Conservation (phyloP, 768 basidiomycete genomes). For the Clitopilus passeckerianus region DNA sequence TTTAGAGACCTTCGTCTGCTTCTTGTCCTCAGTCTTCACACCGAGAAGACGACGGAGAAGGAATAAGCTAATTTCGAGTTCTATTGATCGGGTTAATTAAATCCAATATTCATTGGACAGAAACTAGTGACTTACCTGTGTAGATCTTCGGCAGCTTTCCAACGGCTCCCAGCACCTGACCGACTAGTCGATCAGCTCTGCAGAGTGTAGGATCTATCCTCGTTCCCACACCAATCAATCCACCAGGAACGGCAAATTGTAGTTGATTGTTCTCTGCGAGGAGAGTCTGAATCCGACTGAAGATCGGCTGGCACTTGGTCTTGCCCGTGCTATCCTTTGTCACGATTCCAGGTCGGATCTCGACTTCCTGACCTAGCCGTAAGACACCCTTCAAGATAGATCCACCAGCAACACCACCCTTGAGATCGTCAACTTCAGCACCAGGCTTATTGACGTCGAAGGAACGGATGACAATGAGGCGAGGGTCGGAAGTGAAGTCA, state of each 20-base stretch:
- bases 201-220: conserved; percentile 95
- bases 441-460: conserved; percentile 99
- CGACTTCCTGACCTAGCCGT: conserved; percentile 86
- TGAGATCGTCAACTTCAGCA: conserved; percentile 92
- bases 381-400: conserved; percentile 92
- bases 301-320: conserved; percentile 91
- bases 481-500: conserved; percentile 88
- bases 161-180: conserved; percentile 92
- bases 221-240: conserved; percentile 97
- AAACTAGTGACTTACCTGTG: conserved; percentile 47
- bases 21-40: conserved; percentile 98
- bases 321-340: conserved; percentile 90
- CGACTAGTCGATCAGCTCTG: conserved; percentile 93
- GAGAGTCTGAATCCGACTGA: conserved; percentile 84
- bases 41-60: conserved; percentile 93
- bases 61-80: conserved; percentile 92
- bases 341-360: conserved; percentile 95
- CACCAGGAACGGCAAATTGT: conserved; percentile 94
- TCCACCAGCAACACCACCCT: conserved; percentile 97
- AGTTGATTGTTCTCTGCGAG: conserved; percentile 95
- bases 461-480: conserved; percentile 96
- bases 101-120: no score
- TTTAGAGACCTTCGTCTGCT: conserved; percentile 94
- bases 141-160: conserved; percentile 94
- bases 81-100: conserved; percentile 26